These are phyloP conservation scores for Epichloe gansuensis DNA, from an alignment of 2,329 filamentous ascomycete genomes.

Conservation along the genomic window DNA sequence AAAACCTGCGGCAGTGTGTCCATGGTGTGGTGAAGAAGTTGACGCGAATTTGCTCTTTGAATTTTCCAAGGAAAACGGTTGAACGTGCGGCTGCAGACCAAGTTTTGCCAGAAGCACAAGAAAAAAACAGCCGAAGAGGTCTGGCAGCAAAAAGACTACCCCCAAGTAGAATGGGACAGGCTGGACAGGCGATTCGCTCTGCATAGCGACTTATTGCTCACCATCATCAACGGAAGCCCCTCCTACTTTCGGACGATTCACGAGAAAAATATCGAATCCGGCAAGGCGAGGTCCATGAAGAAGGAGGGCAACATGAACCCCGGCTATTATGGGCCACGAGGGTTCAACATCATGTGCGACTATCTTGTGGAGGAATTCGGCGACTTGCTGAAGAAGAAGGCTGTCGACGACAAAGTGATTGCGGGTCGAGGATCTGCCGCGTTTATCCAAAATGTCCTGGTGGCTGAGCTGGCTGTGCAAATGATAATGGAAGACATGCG, in stretches of 20 bases:
- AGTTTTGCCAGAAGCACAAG: slow-evolving; percentile 54
- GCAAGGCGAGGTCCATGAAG: slow-evolving; percentile 47
- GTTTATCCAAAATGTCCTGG: slow-evolving; percentile 64
- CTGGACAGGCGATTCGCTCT: slow-evolving; percentile 46
- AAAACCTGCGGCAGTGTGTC: slow-evolving; percentile 35
- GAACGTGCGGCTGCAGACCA: slow-evolving; percentile 45
- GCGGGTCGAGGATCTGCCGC: slow-evolving; percentile 52
- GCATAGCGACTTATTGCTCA: slow-evolving; percentile 43
- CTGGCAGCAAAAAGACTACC: slow-evolving; percentile 48
- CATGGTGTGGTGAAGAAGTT: slow-evolving; percentile 53
- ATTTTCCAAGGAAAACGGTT: slow-evolving; percentile 36
- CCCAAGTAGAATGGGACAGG: slow-evolving; percentile 54
- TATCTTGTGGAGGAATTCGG: slow-evolving; percentile 51
- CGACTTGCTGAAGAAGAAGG: slow-evolving; percentile 45
- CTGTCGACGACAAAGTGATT: slow-evolving; percentile 52
- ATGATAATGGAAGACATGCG: slow-evolving; percentile 46
- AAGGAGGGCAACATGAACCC: slow-evolving; percentile 50
- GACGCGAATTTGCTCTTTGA: slow-evolving; percentile 40
- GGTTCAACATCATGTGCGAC: slow-evolving; percentile 60
- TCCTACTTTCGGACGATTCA: slow-evolving; percentile 52
- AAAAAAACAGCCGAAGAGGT: slow-evolving; percentile 36
- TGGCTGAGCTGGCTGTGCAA: slow-evolving; percentile 53
- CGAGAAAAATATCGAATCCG: slow-evolving; percentile 40
- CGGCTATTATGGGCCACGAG: slow-evolving; percentile 75
- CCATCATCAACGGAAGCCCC: slow-evolving; percentile 44